Base-by-base conservation (phyloP, 2,329 filamentous ascomycete species). In the Microdochium trichocladiopsis region DNA sequence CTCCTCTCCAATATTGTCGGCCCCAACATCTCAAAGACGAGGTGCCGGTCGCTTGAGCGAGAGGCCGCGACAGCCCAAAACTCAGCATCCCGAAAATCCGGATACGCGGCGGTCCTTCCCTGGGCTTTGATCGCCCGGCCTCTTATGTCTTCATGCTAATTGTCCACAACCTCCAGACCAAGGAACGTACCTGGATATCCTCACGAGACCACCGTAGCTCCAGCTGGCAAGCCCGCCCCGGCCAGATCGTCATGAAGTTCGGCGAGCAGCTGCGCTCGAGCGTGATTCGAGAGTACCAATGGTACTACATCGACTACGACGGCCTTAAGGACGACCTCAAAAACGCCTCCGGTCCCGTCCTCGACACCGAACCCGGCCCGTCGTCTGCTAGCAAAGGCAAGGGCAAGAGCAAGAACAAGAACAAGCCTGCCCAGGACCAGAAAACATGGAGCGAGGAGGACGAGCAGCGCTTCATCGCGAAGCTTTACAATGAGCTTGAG, bases 301-400 rank as follows among this genome's bases (percentile, higher is more conserved):
- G 92, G 86, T 90, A 96, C 77, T 99, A 99, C 75, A 96, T 99
- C 72, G 88, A 90, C 73, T 99, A 99, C 74, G 92, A 96, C 69
- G 89, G 87, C 58, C 82, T 99, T 49, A 99, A 99, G 75, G 78
- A 81, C 60, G 85, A 90, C 59, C 84, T 99, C 56, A 94, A 93
- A 72, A 84, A 81, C 54, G 81, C 85, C 54, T 87, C 79, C 59
- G 82, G 84, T 55, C 64, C 70, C 16, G 51, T 60, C 43, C 23
- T 60, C 47, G 55, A 58, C 60, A 53, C 58, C 55, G 52, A 77
- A 69, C 43, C 75, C 66, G 55, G 70, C 22, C 54, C 60, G 43
- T 60, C 63, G 18, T 60, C 63, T 12, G 65, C 65, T 50, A 65
- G 53, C 21, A 66, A 65, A 47, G 41, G 16, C 41, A 65, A 63